These are phyloP conservation scores for Gossypium gossypioides DNA, from an alignment of 441 rosid genomes.

Conservation along the genomic window DNA sequence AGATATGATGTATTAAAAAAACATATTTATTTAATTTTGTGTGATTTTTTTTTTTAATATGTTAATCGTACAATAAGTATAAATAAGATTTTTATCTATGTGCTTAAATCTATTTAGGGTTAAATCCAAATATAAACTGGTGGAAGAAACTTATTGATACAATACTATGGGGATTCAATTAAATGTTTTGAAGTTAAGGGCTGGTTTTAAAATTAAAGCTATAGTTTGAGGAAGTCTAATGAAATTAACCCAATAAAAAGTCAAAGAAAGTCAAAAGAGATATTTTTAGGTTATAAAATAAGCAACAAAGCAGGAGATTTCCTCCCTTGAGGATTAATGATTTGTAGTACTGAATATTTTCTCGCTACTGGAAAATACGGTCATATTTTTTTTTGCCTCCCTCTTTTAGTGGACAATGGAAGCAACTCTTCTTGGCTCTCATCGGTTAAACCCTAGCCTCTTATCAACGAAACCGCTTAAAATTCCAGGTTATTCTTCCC, in stretches of 20 bases:
- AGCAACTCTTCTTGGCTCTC: slow-evolving; percentile 25
- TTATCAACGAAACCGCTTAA: slow-evolving; percentile 14
- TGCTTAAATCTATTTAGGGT: too few relatives aligned
- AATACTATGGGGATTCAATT: too few relatives aligned
- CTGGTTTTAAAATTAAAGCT: too few relatives aligned
- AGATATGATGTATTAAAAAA: too few relatives aligned
- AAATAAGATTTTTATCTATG: too few relatives aligned
- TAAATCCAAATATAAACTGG: too few relatives aligned
- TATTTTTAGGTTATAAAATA: slow-evolving; percentile 3
- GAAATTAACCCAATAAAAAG: not conserved
- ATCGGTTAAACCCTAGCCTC: slow-evolving; percentile 14
- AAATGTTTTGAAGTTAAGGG: too few relatives aligned
- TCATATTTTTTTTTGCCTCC: not conserved
- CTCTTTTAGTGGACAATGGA: slow-evolving; percentile 23
- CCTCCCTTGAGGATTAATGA: not conserved
- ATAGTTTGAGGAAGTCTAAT: too few relatives aligned
- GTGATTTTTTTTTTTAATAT: too few relatives aligned
- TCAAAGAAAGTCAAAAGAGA: not conserved
- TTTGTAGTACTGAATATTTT: not conserved
- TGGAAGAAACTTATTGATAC: too few relatives aligned
- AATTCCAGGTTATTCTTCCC: slow-evolving; percentile 21
- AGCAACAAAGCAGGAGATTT: not conserved
- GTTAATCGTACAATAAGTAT: too few relatives aligned
- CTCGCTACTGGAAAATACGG: not conserved
- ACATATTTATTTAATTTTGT: too few relatives aligned